phyloP scores from a whole-genome alignment of 2,329 filamentous ascomycete genomes.

The Curvularia sp. region DNA sequence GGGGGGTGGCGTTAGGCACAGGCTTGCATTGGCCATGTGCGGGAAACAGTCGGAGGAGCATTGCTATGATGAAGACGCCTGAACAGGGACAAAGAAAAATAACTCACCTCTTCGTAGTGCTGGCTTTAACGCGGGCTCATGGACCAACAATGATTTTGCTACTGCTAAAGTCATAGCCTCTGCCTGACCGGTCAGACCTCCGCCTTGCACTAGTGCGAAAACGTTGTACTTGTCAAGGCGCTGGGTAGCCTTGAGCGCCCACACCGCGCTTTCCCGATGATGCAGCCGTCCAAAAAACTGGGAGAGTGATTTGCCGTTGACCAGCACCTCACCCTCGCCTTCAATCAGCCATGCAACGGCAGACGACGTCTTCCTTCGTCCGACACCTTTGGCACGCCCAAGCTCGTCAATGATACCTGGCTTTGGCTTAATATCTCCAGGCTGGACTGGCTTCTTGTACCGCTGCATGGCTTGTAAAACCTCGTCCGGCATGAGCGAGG shows the following conservation, averaged over 20 bases:
- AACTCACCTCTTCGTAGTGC: constrained; percentile 84
- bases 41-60: constrained; percentile 6
- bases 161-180: constrained; percentile 92
- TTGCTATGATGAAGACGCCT: constrained; percentile 5
- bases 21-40: constrained; percentile 4
- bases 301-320: constrained; percentile 87
- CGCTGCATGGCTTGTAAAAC: constrained; percentile 69
- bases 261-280: constrained; percentile 92
- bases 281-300: constrained; percentile 87
- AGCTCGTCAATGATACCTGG: constrained; percentile 74
- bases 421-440: constrained; percentile 68
- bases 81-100: constrained; percentile 5
- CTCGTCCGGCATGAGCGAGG: constrained; percentile 73
- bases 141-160: constrained; percentile 83
- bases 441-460: constrained; percentile 79
- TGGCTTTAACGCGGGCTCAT: constrained; percentile 91
- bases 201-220: constrained; percentile 83
- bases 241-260: constrained; percentile 83
- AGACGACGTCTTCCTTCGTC: constrained; percentile 84
- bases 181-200: constrained; percentile 92
- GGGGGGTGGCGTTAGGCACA: constrained; percentile 10
- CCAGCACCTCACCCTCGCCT: constrained; percentile 84
- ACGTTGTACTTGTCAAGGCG: constrained; percentile 96
- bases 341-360: constrained; percentile 90
- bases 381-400: constrained; percentile 80